Percentiles rank a stretch among this genome's conserved stretches.
Conservation (phyloP, 306 rosid genomes). For the Vigna angularis region DNA sequence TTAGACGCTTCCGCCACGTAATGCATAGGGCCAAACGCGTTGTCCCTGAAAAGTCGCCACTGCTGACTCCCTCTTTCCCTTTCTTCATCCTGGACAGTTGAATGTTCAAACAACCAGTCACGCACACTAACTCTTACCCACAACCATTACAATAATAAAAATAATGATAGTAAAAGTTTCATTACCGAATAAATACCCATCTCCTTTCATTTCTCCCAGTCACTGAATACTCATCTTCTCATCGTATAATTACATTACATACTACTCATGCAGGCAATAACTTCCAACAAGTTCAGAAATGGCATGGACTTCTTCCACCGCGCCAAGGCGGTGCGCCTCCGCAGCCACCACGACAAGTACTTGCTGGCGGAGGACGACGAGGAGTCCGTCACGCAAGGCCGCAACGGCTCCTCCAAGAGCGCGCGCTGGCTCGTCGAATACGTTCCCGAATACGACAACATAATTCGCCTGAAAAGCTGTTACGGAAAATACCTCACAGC, state of each 20-base stretch:
- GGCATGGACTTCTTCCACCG: constrained; percentile 75
- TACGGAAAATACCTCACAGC: constrained; percentile 86
- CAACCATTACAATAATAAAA: too few relatives aligned
- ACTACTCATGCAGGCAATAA: constrained; percentile 42
- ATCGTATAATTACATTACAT: too few relatives aligned
- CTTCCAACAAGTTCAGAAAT: constrained; percentile 51
- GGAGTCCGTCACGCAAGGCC: constrained; percentile 75
- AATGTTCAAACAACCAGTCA: constrained; percentile 1
- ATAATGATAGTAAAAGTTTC: too few relatives aligned
- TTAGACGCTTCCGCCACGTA: not conserved
- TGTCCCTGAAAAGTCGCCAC: constrained; percentile 37
- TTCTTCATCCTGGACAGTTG: not conserved
- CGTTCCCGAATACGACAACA: constrained; percentile 55
- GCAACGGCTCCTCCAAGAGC: constrained; percentile 68
- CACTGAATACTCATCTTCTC: not conserved
- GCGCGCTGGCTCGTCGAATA: constrained; percentile 77
- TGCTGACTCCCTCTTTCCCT: not conserved
- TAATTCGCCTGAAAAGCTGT: constrained; percentile 85
- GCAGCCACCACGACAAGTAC: constrained; percentile 80
- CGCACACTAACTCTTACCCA: constrained; percentile 34
- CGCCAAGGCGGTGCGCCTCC: constrained; percentile 87
- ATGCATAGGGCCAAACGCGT: constrained; percentile 40
- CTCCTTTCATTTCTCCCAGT: not conserved
- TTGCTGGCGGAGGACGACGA: constrained; percentile 84
- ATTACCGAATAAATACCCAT: not conserved